A percentile compares a stretch with the other conserved stretches of the same genome.
These are phyloP conservation scores for Casuarina glauca DNA, from an alignment of 306 rosid genomes.

Conservation along the genomic window DNA sequence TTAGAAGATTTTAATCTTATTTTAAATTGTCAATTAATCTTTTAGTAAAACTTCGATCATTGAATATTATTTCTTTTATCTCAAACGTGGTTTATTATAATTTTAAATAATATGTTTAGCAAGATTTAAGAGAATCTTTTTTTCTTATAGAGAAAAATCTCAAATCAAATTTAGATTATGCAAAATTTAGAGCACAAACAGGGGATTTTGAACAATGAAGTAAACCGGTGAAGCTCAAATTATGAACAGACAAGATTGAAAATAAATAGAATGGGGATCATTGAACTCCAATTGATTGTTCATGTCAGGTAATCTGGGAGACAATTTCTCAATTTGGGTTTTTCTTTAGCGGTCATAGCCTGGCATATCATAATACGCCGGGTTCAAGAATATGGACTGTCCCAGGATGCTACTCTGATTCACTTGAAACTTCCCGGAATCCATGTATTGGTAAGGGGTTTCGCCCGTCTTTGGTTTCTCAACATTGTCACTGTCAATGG, in stretches of 20 bases:
- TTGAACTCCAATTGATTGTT: conserved; percentile 29
- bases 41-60: no score
- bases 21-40: no score
- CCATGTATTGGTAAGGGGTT: conserved; percentile 37
- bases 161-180: no score
- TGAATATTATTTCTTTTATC: no score
- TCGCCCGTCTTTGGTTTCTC: conserved; percentile 37
- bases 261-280: conserved; percentile 20
- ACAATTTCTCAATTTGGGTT: conserved; percentile 22
- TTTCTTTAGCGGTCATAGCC: conserved; percentile 35
- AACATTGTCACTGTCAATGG: conserved; percentile 36
- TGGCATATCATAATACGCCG: conserved; percentile 38
- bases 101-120: no score
- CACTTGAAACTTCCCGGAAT: conserved; percentile 47
- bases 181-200: not conserved
- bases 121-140: no score
- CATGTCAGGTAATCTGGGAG: conserved; percentile 34
- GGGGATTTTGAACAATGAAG: not conserved
- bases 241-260: not conserved
- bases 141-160: no score
- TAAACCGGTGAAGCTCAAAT: not conserved
- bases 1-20: no score
- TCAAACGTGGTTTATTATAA: no score
- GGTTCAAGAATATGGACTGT: conserved; percentile 49
- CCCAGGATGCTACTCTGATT: conserved; percentile 40